Percentiles rank a stretch among this genome's conserved stretches.
Evolutionary conservation across 1,139 yeast genomes (phyloP).

Genomic region (Geotrichum phurueaensis): DNA sequence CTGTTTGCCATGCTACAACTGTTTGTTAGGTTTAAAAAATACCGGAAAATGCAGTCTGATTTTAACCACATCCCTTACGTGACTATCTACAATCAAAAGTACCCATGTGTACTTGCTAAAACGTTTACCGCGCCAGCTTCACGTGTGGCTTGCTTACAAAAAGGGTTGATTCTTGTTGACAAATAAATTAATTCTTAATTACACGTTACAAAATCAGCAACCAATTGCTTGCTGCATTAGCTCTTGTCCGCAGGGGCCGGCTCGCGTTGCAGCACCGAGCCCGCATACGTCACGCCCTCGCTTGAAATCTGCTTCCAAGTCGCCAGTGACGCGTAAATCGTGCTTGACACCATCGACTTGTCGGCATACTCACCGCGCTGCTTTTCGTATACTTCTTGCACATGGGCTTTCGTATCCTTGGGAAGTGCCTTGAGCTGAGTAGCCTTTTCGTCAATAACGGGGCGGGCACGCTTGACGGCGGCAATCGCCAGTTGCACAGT

Average conservation of each 20-base stretch:
- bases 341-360: constrained; percentile 19
- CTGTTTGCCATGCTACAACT: too few relatives aligned
- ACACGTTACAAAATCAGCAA: background rate
- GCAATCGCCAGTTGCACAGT: constrained; percentile 31
- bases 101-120: too few relatives aligned
- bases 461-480: constrained; percentile 34
- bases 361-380: constrained; percentile 27
- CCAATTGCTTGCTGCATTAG: background rate
- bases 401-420: constrained; percentile 26
- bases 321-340: constrained; percentile 22
- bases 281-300: constrained; percentile 21
- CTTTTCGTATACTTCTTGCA: constrained; percentile 28
- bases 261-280: constrained; percentile 13
- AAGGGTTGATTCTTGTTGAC: too few relatives aligned
- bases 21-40: too few relatives aligned
- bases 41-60: too few relatives aligned
- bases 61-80: too few relatives aligned
- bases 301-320: constrained; percentile 22
- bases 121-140: too few relatives aligned
- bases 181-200: too few relatives aligned
- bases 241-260: background rate
- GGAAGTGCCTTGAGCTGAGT: constrained; percentile 25
- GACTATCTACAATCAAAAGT: too few relatives aligned
- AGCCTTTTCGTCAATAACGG: constrained; percentile 30
- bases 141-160: too few relatives aligned